phyloP scores from a whole-genome alignment of 208 protist genomes.

The Trypanosoma congolense region DNA sequence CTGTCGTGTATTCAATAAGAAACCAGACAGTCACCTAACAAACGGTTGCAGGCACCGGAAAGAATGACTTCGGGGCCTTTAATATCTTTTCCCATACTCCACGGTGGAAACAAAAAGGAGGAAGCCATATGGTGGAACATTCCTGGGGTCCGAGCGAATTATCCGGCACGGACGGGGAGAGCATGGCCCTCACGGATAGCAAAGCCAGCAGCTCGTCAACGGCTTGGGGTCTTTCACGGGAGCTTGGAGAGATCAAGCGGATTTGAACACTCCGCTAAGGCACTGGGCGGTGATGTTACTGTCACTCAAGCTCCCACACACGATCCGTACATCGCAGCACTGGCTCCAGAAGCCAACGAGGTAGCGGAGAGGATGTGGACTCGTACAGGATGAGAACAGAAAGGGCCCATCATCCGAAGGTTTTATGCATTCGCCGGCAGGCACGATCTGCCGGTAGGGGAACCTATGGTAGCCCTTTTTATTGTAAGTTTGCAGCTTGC shows the following conservation, averaged over 20 bases:
- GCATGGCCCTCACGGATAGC: neutral
- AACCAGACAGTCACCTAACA: neutral
- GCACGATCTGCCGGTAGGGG: neutral
- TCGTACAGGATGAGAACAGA: neutral
- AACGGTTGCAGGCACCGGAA: neutral
- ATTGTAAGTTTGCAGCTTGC: constrained; percentile 13
- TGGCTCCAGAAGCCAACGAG: constrained; percentile 4
- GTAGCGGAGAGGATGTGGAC: constrained; percentile 9
- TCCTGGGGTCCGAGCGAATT: neutral
- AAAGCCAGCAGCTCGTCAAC: neutral
- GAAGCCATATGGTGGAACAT: neutral
- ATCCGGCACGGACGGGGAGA: neutral
- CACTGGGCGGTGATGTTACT: neutral
- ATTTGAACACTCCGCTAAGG: neutral
- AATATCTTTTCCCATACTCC: neutral
- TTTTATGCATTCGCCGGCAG: neutral
- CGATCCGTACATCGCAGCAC: neutral
- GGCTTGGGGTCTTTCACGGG: neutral
- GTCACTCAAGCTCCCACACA: neutral
- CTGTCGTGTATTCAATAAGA: neutral
- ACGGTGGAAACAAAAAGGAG: neutral
- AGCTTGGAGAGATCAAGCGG: neutral
- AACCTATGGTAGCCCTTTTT: constrained; percentile 1
- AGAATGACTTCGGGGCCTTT: neutral
- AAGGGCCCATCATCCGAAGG: neutral